phyloP scores from a whole-genome alignment of 768 basidiomycete genomes.

The Hygrophoropsis aurantiaca region DNA sequence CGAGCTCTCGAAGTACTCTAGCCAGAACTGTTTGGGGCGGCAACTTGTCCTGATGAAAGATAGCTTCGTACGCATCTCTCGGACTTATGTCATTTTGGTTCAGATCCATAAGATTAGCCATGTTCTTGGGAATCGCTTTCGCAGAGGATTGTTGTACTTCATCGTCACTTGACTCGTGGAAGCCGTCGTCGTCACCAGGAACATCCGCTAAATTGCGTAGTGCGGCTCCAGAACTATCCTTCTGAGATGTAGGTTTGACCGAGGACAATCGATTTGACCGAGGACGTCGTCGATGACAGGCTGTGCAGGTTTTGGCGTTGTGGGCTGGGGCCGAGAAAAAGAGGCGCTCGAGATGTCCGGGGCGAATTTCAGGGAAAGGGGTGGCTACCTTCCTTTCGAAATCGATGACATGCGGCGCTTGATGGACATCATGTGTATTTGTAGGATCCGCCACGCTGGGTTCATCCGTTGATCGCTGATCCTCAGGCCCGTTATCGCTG shows the following conservation, averaged over 20 bases:
- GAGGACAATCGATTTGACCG: conserved; percentile 1
- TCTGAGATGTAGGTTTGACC: not conserved
- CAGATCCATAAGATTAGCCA: too few species aligned
- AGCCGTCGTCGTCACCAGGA: conserved; percentile 46
- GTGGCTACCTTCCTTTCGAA: conserved; percentile 32
- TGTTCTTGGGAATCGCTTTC: not conserved
- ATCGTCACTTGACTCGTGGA: conserved; percentile 44
- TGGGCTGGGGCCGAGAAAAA: conserved; percentile 84
- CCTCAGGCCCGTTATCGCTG: not conserved
- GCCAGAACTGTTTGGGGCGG: conserved; percentile 89
- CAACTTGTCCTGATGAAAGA: conserved; percentile 24
- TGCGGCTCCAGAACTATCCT: not conserved
- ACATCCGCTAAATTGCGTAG: not conserved
- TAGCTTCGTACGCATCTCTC: conserved; percentile 2
- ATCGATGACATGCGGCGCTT: too few species aligned
- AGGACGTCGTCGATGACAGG: conserved; percentile 54
- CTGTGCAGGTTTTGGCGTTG: conserved; percentile 64
- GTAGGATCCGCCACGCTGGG: not conserved
- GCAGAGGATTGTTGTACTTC: conserved; percentile 11
- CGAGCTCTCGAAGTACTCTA: conserved; percentile 81
- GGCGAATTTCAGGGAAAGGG: conserved; percentile 84
- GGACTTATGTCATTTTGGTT: too few species aligned
- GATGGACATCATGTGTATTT: too few species aligned
- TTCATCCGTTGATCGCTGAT: conserved; percentile 1
- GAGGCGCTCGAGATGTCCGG: conserved; percentile 70